Percentiles rank a stretch among this genome's conserved stretches.
Conservation (phyloP, 345 rosid genomes). For the Populus deltoides region DNA sequence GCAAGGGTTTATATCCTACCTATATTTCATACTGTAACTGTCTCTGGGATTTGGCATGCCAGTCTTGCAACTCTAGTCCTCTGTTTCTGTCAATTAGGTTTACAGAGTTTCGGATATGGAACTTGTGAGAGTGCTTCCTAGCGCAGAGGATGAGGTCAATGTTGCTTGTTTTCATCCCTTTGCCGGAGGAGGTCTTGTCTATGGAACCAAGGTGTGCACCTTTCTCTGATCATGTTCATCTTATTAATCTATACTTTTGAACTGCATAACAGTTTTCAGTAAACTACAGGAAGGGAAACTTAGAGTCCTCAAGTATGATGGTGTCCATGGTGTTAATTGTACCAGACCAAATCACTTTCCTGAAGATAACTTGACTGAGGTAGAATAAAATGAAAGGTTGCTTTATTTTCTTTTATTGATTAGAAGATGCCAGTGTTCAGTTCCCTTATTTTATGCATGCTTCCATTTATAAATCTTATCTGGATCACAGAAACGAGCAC, state of each 20-base stretch:
- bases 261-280: background rate
- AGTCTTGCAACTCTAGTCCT: background rate
- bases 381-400: conserved; percentile 39
- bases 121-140: conserved; percentile 81
- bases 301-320: conserved; percentile 60
- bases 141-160: conserved; percentile 87
- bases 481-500: background rate
- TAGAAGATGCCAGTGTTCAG: background rate
- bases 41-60: too few relatives aligned
- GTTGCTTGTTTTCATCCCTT: conserved; percentile 90
- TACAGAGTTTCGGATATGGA: conserved; percentile 88
- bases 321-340: conserved; percentile 37
- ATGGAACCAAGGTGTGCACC: conserved; percentile 71
- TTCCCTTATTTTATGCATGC: background rate
- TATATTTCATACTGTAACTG: background rate
- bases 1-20: background rate
- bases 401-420: background rate
- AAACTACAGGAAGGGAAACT: conserved; percentile 78
- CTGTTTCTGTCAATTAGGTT: conserved; percentile 38
- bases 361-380: conserved; percentile 58
- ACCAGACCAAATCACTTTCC: conserved; percentile 41
- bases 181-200: conserved; percentile 80
- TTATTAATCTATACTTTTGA: background rate
- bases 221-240: background rate
- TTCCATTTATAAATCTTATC: background rate